These are phyloP conservation scores for Penicillium sp. DNA, from an alignment of 2,329 filamentous ascomycete genomes.

Conservation along the genomic window DNA sequence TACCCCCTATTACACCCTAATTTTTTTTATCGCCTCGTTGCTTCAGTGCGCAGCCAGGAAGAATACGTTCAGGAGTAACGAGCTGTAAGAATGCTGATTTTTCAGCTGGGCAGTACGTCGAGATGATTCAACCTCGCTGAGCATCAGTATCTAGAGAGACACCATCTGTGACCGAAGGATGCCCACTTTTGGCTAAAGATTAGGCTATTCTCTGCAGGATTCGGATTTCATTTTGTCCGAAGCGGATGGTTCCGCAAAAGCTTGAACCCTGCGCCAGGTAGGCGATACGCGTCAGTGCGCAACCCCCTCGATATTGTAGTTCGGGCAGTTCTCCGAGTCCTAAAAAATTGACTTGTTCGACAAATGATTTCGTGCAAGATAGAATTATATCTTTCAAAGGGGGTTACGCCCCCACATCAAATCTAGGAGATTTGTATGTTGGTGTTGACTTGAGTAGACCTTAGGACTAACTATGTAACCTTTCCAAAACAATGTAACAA, in stretches of 20 bases:
- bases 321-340: background rate
- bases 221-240: background rate
- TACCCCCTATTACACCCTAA: background rate
- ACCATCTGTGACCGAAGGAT: background rate
- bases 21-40: background rate
- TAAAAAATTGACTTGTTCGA: background rate
- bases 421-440: background rate
- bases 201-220: background rate
- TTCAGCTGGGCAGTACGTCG: no score
- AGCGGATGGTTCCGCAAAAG: constrained; percentile 9
- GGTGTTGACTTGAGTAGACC: background rate
- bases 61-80: no score
- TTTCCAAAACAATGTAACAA: constrained; percentile 12
- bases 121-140: no score
- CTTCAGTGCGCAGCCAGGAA: no score
- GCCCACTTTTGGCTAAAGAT: background rate
- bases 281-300: background rate
- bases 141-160: background rate
- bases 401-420: background rate
- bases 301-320: background rate
- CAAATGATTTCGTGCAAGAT: background rate
- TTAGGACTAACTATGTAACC: constrained; percentile 1
- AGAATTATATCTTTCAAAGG: background rate
- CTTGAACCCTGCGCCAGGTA: constrained; percentile 2
- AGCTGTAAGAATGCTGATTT: no score